Evolutionary conservation across 2,329 filamentous ascomycete species (phyloP), one percentile per base, ranked within the genome.

Genomic region (Monosporascus sp.): DNA sequence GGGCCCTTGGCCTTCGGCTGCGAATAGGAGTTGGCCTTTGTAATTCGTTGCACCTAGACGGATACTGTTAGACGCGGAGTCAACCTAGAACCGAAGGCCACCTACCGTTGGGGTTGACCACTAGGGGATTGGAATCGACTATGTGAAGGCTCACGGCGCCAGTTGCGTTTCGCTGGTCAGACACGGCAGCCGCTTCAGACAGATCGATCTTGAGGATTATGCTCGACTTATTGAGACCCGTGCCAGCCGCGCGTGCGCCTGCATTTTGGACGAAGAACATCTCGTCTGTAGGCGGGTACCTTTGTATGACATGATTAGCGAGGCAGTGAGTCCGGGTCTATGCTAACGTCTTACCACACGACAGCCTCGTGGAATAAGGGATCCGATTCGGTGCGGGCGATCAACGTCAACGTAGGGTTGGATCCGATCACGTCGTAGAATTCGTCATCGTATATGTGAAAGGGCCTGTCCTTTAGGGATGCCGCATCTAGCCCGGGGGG

Each of bases 291-390:
- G 70, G 71, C 2, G 68, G 67, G 43, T 68, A 68, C 70, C 69
- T 72, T 47, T 17, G 41, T 22, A 8, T 31, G 48, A 20, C 24
- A 24, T 8, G n/a, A 54, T 47, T 59, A 50, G 38, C 24, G 37
- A 27, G 8, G 11, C 2, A 18, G 24, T 11, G 27, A 4, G 24
- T 7, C 6, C 11, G 2, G 31, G 11, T 35, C 9, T 35, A 5
- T 11, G 31, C 31, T 2, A 2, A 17, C 8, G 5, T 35, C 54
- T 49, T 72, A 75, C 76, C 77, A 83, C 0, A 80, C 72, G 9
- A 79, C 76, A 6, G 79, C 80, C 58, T 83, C 80, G 51, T 83
- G 80, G 45, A 80, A 83, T 5, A 79, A 59, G 0, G 76, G 77
- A 47, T 80, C 70, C 0, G 63, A 65, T 0, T 68, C 71, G 0